A percentile compares a stretch with the other conserved stretches of the same genome.
These are phyloP conservation scores for Thinopyrum elongatum DNA, from an alignment of 176 grass and related monocot genomes.

Conservation along the genomic window DNA sequence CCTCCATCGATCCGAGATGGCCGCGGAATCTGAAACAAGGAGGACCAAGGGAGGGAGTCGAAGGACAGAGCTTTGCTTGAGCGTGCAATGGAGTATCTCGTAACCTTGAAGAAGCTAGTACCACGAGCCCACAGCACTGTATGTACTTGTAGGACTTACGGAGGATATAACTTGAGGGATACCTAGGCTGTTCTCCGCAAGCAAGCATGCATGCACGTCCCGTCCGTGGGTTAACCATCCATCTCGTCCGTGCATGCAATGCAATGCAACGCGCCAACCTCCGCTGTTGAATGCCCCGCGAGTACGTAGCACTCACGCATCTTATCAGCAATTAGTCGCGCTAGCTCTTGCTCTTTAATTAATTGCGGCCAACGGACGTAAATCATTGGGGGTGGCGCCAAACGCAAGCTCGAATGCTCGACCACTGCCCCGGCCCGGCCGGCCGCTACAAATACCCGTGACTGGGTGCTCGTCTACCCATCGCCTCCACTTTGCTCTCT, in stretches of 20 bases:
- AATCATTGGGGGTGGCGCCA: not conserved
- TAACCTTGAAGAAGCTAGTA: not conserved
- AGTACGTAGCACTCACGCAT: not conserved
- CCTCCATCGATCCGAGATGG: not conserved
- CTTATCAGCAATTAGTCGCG: not conserved
- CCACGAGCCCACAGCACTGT: not conserved
- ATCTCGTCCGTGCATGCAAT: too few relatives aligned
- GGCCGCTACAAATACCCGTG: conserved; percentile 7
- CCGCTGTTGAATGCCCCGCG: not conserved
- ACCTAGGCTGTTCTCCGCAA: not conserved
- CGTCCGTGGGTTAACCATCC: too few relatives aligned
- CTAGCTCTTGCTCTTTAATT: not conserved
- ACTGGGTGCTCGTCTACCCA: not conserved
- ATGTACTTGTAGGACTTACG: not conserved
- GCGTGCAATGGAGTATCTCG: not conserved
- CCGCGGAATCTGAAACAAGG: not conserved
- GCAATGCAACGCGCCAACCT: not conserved
- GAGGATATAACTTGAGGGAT: not conserved
- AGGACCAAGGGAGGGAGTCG: not conserved
- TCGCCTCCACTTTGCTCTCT: not conserved
- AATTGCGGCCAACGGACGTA: not conserved
- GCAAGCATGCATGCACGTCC: not conserved
- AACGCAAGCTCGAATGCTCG: too few relatives aligned
- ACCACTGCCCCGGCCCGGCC: too few relatives aligned
- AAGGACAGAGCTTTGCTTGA: not conserved